Base-by-base conservation (phyloP, 2,329 filamentous ascomycete species). In the Xylogone sp. region DNA sequence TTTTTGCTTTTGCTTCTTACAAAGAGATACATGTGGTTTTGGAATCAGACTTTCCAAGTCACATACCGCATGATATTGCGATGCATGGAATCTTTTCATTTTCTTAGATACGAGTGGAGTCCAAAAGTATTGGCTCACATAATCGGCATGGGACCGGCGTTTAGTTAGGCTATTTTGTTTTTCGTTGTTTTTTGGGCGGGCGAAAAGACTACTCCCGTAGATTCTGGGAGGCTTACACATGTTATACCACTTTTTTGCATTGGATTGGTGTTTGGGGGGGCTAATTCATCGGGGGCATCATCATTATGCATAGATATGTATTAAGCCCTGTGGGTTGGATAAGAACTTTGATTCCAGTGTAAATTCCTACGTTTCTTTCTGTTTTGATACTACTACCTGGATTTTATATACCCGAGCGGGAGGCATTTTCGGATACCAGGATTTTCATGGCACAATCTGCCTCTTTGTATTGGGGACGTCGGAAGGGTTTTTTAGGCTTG, bases 61-160 rank as follows among this genome's bases (percentile, higher is more conserved):
- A 10, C 24, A 6, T 10, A 27, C 24, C 24, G 10, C 6, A 39
- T 5, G 34, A 39, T 13, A 27, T 10, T 5, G n/a, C 34, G 34
- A 39, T 7, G 34, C 34, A 39, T 39, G 34, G n/a, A n/a, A 18
- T 39, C 34, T 39, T 13, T 39, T 16, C n/a, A 18, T 39, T 16
- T 39, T 39, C n/a, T 39, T 39, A 39, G 12, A 39, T 16, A 39
- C 13, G 34, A 39, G 12, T 16, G 5, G 12, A 39, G n/a, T 5
- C 34, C 34, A 16, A 39, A 39, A 39, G 5, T 39, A 59, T 47
- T 56, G 16, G 67, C 78, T 72, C 61, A 87, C 84, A 70, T 88
- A 84, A 53, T 88, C 83, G 0, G 85, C 86, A 59, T 87, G 78
- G n/a, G 88, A 73, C 53, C 78, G 82, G 2, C 78, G 81, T 48